A percentile compares a stretch with the other conserved stretches of the same genome.
These are phyloP conservation scores for Spirogloea muscicola DNA, from an alignment of 139 green algal species.

Conservation along the genomic window DNA sequence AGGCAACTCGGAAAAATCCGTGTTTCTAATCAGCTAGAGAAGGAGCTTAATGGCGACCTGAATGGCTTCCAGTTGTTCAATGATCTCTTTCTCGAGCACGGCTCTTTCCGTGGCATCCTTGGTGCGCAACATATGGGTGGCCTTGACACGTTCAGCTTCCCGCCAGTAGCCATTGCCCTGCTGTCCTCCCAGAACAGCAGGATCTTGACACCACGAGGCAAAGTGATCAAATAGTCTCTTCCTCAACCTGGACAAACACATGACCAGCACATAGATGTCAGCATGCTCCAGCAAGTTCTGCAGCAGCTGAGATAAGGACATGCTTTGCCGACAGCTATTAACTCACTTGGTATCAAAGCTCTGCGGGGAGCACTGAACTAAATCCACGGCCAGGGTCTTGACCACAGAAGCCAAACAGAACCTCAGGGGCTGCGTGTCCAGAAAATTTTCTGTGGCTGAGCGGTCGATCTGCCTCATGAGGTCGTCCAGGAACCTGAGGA, in stretches of 20 bases:
- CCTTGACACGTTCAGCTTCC: constrained; percentile 22
- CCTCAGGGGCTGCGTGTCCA: constrained; percentile 30
- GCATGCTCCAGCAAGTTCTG: no score
- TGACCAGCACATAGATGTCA: no score
- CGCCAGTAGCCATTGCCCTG: not conserved
- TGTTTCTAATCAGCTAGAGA: no score
- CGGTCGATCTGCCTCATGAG: constrained; percentile 23
- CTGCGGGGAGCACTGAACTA: constrained; percentile 4
- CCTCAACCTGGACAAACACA: no score
- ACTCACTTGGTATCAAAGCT: constrained; percentile 20
- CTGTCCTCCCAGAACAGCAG: not conserved
- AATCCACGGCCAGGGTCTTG: not conserved
- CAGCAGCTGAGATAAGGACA: no score
- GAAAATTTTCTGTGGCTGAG: constrained; percentile 11
- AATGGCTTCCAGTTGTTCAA: constrained; percentile 27
- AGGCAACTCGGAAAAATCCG: no score
- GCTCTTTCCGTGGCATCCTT: constrained; percentile 29
- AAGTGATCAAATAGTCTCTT: constrained; percentile 50
- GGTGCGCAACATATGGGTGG: not conserved
- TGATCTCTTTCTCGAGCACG: constrained; percentile 25
- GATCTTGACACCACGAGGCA: constrained; percentile 37
- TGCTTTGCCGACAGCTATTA: no score
- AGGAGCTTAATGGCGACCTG: no score
- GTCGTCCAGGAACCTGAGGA: constrained; percentile 68
- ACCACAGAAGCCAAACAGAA: constrained; percentile 27